Base-by-base conservation (phyloP, 106 monocot species). In the Gastrodia elata region DNA sequence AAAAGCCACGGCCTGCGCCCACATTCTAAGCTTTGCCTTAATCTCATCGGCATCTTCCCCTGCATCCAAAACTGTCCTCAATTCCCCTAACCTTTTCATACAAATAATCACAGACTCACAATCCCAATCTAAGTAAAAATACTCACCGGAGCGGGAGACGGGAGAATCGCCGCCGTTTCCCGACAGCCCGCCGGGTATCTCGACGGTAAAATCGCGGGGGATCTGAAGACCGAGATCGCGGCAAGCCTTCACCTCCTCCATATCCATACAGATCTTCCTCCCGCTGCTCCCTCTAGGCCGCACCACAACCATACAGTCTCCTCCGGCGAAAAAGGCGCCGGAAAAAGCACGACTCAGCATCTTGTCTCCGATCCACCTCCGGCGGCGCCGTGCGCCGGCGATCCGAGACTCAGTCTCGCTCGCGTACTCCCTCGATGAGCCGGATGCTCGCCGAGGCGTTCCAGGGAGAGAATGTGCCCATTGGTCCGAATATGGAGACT, bases 181-280 rank as follows among this genome's bases (percentile, higher is more conserved):
- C 3, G 57, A 55, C 5, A 75, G 0, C 3, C 68, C 72, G 8
- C 52, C 33, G 22, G 76, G 72, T 24, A 83, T 76, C 76, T 83
- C 80, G 6, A 83, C 83, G 11, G 76, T 83, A 76, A 79, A 83
- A 20, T 83, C 83, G 15, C 80, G 59, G 6, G 83, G 83, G 55
- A 83, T 71, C 40, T 75, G 27, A 22, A 83, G 73, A 6, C 83
- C 83, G 30, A 83, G 70, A 14, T 83, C 83, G 6, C 76, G 64
- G 68, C 83, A 83, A 36, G 79, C 83, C 76, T 71, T 76, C 20
- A 83, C 72, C 73, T 83, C 83, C 9, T 76, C 68, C 72, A 80
- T 80, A 36, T 83, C 80, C 83, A 83, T 83, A 18, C 42, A 76
- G 10, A 83, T 76, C 18, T 68, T 36, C 8, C 42, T 57, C 6